Evolutionary conservation across 2,329 filamentous ascomycete species (phyloP).

Genomic region (Sporothrix globosa): DNA sequence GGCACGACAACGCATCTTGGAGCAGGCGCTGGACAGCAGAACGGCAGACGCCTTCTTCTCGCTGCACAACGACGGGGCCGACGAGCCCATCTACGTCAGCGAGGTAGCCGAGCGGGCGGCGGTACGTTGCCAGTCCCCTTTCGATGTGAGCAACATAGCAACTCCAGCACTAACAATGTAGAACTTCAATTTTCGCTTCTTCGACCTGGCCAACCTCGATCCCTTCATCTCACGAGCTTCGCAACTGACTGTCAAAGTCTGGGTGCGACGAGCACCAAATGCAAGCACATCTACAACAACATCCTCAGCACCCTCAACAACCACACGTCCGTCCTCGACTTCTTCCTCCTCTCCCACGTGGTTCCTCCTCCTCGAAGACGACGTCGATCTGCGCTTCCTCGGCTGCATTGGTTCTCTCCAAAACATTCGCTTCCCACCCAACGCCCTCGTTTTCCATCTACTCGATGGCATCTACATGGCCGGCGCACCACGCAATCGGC

Average conservation of each 20-base stretch:
- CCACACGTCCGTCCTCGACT: neutral
- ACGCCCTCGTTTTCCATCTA: conserved; percentile 65
- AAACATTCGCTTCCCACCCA: conserved; percentile 70
- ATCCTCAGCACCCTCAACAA: neutral
- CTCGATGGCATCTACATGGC: conserved; percentile 33
- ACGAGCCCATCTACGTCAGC: conserved; percentile 85
- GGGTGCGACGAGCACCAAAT: conserved; percentile 60
- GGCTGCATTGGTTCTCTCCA: conserved; percentile 77
- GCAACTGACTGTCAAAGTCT: conserved; percentile 70
- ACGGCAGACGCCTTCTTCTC: conserved; percentile 91
- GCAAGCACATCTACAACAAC: neutral
- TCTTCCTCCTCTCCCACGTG: conserved; percentile 46
- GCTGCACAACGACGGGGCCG: conserved; percentile 67
- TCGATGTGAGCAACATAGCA: too few species aligned
- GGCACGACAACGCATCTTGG: conserved; percentile 72
- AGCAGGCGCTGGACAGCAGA: conserved; percentile 69
- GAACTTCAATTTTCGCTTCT: conserved; percentile 88
- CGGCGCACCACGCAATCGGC: conserved; percentile 42
- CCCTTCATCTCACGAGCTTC: conserved; percentile 68
- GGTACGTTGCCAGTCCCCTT: conserved; percentile 42
- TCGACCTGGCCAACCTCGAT: conserved; percentile 70
- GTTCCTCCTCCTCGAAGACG: conserved; percentile 70
- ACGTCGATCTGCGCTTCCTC: conserved; percentile 70
- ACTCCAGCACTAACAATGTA: conserved; percentile 37
- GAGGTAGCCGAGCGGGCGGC: conserved; percentile 79